phyloP scores from a whole-genome alignment of 2,329 filamentous ascomycete genomes.

The Xylaria hypoxylon region DNA sequence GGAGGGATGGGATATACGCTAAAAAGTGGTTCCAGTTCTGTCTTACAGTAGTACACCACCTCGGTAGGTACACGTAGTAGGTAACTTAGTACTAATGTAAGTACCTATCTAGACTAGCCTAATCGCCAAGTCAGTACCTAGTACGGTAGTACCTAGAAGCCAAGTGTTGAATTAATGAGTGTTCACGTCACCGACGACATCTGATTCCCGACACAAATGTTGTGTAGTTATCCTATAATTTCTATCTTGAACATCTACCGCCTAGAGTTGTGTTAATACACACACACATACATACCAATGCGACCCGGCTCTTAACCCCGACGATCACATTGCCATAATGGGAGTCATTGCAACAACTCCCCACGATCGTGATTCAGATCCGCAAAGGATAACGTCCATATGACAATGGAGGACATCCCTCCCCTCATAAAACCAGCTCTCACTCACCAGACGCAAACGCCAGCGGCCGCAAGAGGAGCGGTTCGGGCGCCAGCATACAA shows the following conservation, averaged over 20 bases:
- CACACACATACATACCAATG: constrained; percentile 6
- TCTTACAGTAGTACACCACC: no score
- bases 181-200: constrained; percentile 5
- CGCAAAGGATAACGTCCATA: constrained; percentile 34
- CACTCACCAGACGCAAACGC: constrained; percentile 41
- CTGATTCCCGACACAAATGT: background rate
- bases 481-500: constrained; percentile 71
- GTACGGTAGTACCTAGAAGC: background rate
- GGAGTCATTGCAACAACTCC: constrained; percentile 37
- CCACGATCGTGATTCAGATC: constrained; percentile 31
- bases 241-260: background rate
- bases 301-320: background rate
- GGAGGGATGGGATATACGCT: background rate
- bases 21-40: background rate
- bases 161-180: background rate
- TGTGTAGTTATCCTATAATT: background rate
- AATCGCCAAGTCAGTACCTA: no score
- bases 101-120: no score
- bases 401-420: constrained; percentile 47
- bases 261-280: background rate
- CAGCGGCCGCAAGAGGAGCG: constrained; percentile 62
- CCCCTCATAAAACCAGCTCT: constrained; percentile 47
- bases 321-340: constrained; percentile 39
- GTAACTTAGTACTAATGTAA: no score
- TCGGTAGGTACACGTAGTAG: no score